phyloP scores from a whole-genome alignment of 345 rosid genomes.

The Microcos paniculata region DNA sequence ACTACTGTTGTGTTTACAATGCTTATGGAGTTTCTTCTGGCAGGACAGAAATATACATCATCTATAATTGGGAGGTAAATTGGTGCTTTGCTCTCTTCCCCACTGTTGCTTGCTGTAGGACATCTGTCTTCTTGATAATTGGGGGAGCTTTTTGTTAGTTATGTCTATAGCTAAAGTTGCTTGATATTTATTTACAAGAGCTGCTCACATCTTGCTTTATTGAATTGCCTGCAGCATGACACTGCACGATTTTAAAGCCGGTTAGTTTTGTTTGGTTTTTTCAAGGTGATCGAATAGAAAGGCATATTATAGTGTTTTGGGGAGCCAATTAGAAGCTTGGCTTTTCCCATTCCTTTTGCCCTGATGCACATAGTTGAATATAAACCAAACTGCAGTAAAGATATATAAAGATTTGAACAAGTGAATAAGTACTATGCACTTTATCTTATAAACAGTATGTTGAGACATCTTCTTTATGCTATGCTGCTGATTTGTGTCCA shows the following conservation, averaged over 20 bases:
- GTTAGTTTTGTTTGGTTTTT: not conserved
- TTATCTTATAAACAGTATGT: not conserved
- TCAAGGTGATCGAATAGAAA: not conserved
- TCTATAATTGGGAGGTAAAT: conserved; percentile 83
- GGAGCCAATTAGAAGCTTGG: not conserved
- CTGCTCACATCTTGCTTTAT: not conserved
- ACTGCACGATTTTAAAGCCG: not conserved
- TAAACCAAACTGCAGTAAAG: not conserved
- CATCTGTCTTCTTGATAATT: not conserved
- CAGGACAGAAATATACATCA: conserved; percentile 72
- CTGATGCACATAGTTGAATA: not conserved
- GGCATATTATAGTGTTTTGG: not conserved
- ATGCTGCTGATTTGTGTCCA: not conserved
- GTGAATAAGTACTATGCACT: conserved; percentile 1
- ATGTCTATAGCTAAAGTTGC: not conserved
- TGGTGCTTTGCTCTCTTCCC: not conserved
- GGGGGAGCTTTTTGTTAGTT: not conserved
- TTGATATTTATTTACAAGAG: not conserved
- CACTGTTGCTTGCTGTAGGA: conserved; percentile 1
- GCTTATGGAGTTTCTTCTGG: conserved; percentile 80
- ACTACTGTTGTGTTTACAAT: conserved; percentile 93
- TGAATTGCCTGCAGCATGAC: not conserved
- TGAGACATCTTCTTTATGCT: not conserved
- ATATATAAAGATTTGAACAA: not conserved
- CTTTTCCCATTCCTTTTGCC: not conserved